Base-by-base conservation (phyloP, 2,329 filamentous ascomycete species). In the Podosphaera fusca region DNA sequence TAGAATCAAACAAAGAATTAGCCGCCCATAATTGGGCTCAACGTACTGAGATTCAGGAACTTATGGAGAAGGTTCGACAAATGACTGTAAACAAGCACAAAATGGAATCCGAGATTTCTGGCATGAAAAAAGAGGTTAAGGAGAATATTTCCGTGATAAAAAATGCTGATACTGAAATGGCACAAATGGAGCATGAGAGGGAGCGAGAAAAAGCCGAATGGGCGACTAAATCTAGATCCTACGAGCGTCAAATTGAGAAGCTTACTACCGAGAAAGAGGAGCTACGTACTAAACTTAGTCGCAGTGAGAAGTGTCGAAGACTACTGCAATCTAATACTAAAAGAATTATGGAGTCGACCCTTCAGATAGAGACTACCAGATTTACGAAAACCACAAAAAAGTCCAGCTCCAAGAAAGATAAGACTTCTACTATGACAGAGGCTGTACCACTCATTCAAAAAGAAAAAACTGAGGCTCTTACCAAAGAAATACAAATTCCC, bases 241-340 rank as follows among this genome's bases (percentile, higher is more conserved):
- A 40, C 29, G 51, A 54, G 33, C 35, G 10, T 29, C 34, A 38
- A 30, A 54, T 54, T 30, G 36, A n/a, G 29, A 4, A 54, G 3
- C 34, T 54, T 38, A 36, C 12, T 4, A 38, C 4, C 7, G 34
- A 54, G 29, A 54, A 34, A 3, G 21, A 14, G 14, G n/a, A 54
- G 40, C 14, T 47, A 30, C 38, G 36, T 21, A 68, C 72, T 57
- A 68, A 73, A 59, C 60, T 73, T 5, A 57, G 55, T 7, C 55
- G 59, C 31, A 56, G 58, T 21, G 58, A 60, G 29, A 51, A 59
- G 30, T 52, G 57, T 14, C 49, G 59, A n/a, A 52, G 40, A 30
- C 38, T 59, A 52, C 31, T 61, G 33, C 53, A 58, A 31, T 58
- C 58, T 30, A 56, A 55, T 12, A 60, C 60, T n/a, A 58, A 58